Base-by-base conservation (phyloP, 768 basidiomycete species). In the Lanmaoa rubissima region DNA sequence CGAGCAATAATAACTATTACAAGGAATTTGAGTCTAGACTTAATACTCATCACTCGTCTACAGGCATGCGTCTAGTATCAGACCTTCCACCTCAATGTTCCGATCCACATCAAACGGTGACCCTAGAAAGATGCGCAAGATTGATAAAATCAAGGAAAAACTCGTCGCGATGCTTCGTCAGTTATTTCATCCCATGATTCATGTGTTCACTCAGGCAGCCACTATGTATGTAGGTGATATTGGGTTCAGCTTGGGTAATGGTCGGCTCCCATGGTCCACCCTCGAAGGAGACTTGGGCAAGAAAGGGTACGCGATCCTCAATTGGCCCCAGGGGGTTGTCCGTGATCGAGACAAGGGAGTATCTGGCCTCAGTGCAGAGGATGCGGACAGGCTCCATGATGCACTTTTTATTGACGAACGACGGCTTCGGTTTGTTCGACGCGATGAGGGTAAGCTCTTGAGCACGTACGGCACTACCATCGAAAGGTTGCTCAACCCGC, bases 241-340 rank as follows among this genome's bases (percentile, higher is more conserved):
- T 1, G 54, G 57, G 1, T 59, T 62, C 39, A 24, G n/a, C 17
- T n/a, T 59, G 14, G 9, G 51, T 4, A 51, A 51, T 0, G 42
- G 49, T 19, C 57, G 57, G 0, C 57, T 63, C 0, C 62, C 54
- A 0, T 60, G 61, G 62, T 57, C 54, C 2, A 64, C 58, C 4
- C 58, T 64, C 19, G 46, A 60, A n/a, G n/a, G 9, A 4, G 48
- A 62, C 10, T 10, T 59, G 1, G 6, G 6, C 13, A 56, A 42
- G 40, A 42, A 43, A 2, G 57, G 61, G 4, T 63, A 58, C n/a
- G 32, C 0, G 26, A 52, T 61, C 7, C 0, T 50, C 17, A 50
- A 61, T 16, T 61, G 56, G 62, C 62, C 62, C 1, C 13, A 46
- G 2, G 51, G 42, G 0, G 51, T 62, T 4, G 24, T 36, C 19